phyloP scores from a whole-genome alignment of 148 eudicot genomes.

The Chenopodium formosanum region DNA sequence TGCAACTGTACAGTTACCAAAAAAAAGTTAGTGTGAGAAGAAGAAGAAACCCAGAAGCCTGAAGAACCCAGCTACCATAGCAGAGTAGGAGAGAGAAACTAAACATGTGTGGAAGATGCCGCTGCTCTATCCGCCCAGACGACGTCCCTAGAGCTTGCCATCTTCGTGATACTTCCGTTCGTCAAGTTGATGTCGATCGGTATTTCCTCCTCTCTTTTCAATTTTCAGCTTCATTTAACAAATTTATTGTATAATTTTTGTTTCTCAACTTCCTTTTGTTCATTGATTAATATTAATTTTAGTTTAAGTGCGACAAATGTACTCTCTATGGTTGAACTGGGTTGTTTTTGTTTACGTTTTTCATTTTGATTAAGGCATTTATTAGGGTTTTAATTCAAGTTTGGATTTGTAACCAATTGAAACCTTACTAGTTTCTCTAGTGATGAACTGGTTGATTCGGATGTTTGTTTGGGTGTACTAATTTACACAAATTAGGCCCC shows the following conservation, averaged over 20 bases:
- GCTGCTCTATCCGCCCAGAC: constrained; percentile 66
- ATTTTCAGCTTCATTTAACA: not conserved
- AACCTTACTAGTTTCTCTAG: not conserved
- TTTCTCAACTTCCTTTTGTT: not conserved
- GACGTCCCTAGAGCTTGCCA: constrained; percentile 67
- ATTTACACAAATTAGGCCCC: too few species aligned
- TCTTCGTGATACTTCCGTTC: constrained; percentile 47
- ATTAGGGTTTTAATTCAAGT: constrained; percentile 3
- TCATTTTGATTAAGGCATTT: not conserved
- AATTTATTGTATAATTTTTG: not conserved
- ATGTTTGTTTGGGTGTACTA: too few species aligned
- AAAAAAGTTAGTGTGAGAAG: not conserved
- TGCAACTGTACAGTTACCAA: constrained; percentile 15
- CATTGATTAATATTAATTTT: too few species aligned
- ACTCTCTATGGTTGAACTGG: too few species aligned
- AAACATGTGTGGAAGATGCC: constrained; percentile 68
- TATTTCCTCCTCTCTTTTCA: constrained; percentile 13
- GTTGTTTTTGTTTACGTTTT: too few species aligned
- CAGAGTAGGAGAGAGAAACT: constrained; percentile 13
- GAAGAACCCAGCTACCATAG: not conserved
- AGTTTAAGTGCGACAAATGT: too few species aligned
- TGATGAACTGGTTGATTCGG: too few species aligned
- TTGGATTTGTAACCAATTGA: not conserved
- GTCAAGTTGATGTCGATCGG: constrained; percentile 68
- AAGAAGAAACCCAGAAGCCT: not conserved